Percentiles rank a stretch among this genome's conserved stretches.
Conservation (phyloP, 23 red algal genomes). For the Gracilaria domingensis region DNA sequence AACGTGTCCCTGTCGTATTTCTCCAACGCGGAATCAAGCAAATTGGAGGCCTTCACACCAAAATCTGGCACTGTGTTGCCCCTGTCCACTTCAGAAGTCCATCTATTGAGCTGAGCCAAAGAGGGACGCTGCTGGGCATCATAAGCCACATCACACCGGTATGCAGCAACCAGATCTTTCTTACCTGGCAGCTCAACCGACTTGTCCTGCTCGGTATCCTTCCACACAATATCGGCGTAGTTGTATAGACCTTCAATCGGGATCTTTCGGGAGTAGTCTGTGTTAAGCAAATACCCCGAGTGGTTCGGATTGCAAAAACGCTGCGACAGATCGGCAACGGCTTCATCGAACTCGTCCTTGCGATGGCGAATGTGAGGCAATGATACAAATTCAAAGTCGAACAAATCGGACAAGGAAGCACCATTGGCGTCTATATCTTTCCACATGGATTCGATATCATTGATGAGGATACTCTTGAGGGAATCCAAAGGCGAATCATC, state of each 20-base stretch:
- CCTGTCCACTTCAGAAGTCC: constrained; percentile 87
- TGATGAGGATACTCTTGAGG: constrained; percentile 66
- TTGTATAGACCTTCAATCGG: constrained; percentile 86
- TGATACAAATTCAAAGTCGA: constrained; percentile 88
- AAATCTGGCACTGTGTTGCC: constrained; percentile 72
- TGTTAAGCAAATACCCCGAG: constrained; percentile 51
- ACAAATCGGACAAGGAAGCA: constrained; percentile 64
- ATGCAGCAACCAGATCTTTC: constrained; percentile 88
- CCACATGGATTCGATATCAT: constrained; percentile 84
- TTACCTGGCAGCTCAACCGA: constrained; percentile 67
- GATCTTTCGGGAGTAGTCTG: constrained; percentile 75
- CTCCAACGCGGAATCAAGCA: constrained; percentile 72
- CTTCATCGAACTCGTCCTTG: constrained; percentile 72
- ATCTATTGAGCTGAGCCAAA: constrained; percentile 75
- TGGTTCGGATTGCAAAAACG: constrained; percentile 72
- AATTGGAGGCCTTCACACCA: constrained; percentile 78
- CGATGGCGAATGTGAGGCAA: constrained; percentile 90
- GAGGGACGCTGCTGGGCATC: constrained; percentile 69
- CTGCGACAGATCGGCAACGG: constrained; percentile 51
- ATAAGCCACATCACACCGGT: constrained; percentile 86
- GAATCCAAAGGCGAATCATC: constrained; percentile 82
- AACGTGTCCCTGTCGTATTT: constrained; percentile 85
- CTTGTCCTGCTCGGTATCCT: constrained; percentile 75
- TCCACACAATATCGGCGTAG: constrained; percentile 90
- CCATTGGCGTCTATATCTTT: constrained; percentile 64